Base-by-base conservation (phyloP, 2,329 filamentous ascomycete genomes). In the Monosporascus sp. region DNA sequence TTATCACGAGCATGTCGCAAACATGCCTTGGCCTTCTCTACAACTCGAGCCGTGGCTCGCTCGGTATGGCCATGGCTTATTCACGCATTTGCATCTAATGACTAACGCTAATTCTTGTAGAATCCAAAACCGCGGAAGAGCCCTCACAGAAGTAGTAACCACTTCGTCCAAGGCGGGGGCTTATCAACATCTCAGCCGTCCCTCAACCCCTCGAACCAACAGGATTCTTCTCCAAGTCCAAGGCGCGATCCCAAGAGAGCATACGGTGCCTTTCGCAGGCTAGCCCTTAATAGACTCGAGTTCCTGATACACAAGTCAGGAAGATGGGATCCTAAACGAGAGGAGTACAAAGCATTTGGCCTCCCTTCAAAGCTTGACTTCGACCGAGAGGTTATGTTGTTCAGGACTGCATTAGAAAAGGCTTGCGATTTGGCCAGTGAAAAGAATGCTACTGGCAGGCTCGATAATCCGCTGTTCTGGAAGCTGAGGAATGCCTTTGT, bases 401-500 rank as follows among this genome's bases (percentile, higher is more conserved):
- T 83, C 62, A 71, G 72, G 60, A 63, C 68, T 22, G 63, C 72
- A 4, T 60, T 84, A 27, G 65, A 72, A 20, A 66, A 70, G n/a
- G 71, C 77, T 36, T 77, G 81, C 54, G 57, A 66, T 0, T 56
- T 77, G 52, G 79, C 80, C 22, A 57, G 53, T 6, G 62, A 71
- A 17, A 54, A 68, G 9, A 68, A 72, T 25, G 58, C 65, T 14
- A 71, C 70, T 3, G 63, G 66, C 2, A 71, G 72, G 24, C 60
- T 65, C 22, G 69, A 73, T 7, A 84, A 84, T 58, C 78, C 79
- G 0, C 65, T 84, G 1, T 84, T 83, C 64, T 81, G 74, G 73
- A 73, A 73, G 48, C 66, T 90, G 52, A 79, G 81, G 54, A 75
- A 81, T 50, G 80, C 81, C 2, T 89, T 86, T 62, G 72, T 86